Evolutionary conservation across 495 filamentous ascomycete species (phyloP).

Genomic region (Cercophora samala): DNA sequence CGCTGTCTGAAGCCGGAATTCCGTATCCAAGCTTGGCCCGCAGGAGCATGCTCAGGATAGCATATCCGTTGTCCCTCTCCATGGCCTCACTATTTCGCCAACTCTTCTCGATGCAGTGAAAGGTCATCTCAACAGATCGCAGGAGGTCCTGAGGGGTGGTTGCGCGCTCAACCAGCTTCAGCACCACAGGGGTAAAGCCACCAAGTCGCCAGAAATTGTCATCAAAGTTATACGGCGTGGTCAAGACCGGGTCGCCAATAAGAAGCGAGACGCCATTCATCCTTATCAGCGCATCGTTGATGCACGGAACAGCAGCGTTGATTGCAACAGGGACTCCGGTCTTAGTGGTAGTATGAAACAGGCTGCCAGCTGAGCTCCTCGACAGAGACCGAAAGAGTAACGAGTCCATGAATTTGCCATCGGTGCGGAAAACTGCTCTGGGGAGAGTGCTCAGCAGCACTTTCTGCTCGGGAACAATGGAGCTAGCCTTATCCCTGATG

Average conservation of each 20-base stretch:
- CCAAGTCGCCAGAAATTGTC: conserved; percentile 90
- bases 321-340: conserved; percentile 76
- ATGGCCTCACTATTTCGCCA: conserved; percentile 99
- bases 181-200: conserved; percentile 76
- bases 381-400: conserved; percentile 74
- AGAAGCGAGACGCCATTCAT: conserved; percentile 76
- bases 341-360: conserved; percentile 67
- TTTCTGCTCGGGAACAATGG: conserved; percentile 73
- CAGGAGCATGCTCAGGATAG: conserved; percentile 74
- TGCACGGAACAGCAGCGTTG: conserved; percentile 80
- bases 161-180: conserved; percentile 79
- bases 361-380: conserved; percentile 64
- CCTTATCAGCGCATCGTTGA: conserved; percentile 81
- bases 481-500: conserved; percentile 76
- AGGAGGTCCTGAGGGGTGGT: conserved; percentile 62
- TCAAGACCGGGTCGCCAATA: conserved; percentile 78
- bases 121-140: conserved; percentile 77
- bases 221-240: conserved; percentile 76
- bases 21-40: conserved; percentile 68
- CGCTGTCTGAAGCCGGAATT: conserved; percentile 38
- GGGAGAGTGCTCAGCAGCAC: conserved; percentile 86
- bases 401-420: conserved; percentile 69
- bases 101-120: conserved; percentile 76
- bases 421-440: conserved; percentile 70
- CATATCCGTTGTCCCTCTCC: conserved; percentile 93